phyloP scores from a whole-genome alignment of 768 basidiomycete genomes.

The Lanmaoa pseudosensibilis region DNA sequence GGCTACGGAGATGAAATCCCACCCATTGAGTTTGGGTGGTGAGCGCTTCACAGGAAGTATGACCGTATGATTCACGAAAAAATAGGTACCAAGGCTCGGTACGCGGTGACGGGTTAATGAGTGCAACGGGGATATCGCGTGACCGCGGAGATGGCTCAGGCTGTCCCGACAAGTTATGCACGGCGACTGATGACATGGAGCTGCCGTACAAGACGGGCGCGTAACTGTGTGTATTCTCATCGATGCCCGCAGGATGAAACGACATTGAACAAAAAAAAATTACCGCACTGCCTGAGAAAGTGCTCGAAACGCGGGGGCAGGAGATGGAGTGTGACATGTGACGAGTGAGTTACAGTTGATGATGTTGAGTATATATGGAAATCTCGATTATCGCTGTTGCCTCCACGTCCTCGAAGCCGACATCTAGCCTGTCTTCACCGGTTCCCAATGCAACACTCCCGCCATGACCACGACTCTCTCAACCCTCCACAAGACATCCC shows the following conservation, averaged over 20 bases:
- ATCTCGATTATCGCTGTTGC: constrained; percentile 34
- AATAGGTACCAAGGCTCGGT: neutral
- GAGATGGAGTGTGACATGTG: constrained; percentile 22
- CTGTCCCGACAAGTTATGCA: too few relatives aligned
- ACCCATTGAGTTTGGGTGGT: constrained; percentile 4
- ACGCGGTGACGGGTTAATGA: too few relatives aligned
- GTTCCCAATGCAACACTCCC: constrained; percentile 25
- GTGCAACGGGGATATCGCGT: too few relatives aligned
- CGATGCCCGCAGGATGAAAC: too few relatives aligned
- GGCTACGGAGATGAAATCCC: constrained; percentile 17
- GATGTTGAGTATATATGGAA: constrained; percentile 33
- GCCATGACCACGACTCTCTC: constrained; percentile 15
- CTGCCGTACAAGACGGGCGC: too few relatives aligned
- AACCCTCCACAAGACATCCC: neutral
- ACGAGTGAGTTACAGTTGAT: neutral
- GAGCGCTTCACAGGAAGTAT: neutral
- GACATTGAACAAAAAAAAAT: too few relatives aligned
- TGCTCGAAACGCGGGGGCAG: too few relatives aligned
- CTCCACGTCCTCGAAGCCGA: constrained; percentile 19
- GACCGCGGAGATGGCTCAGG: too few relatives aligned
- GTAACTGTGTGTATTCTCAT: too few relatives aligned
- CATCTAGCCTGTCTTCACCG: neutral
- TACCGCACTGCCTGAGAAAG: too few relatives aligned
- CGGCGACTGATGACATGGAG: too few relatives aligned
- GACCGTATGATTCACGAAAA: neutral